phyloP scores from a whole-genome alignment of 805 yeast genomes.

The Candida maltosa region DNA sequence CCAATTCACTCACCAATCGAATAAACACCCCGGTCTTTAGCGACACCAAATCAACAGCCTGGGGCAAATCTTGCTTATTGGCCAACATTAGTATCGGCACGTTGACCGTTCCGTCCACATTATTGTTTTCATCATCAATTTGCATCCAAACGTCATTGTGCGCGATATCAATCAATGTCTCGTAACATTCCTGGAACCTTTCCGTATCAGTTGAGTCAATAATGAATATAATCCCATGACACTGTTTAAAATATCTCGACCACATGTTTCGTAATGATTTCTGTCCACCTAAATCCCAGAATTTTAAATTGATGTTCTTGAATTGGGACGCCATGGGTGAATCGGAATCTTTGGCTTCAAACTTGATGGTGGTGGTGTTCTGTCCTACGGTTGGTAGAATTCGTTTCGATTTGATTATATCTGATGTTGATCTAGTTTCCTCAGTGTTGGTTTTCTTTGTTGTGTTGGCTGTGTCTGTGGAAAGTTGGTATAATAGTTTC shows the following conservation, averaged over 20 bases:
- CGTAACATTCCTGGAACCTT: conserved; percentile 78
- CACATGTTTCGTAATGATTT: conserved; percentile 79
- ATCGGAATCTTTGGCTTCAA: conserved; percentile 34
- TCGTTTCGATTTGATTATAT: conserved; percentile 43
- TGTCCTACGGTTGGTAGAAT: conserved; percentile 95
- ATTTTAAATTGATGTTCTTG: conserved; percentile 56
- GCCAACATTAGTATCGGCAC: conserved; percentile 93
- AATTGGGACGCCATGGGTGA: conserved; percentile 27
- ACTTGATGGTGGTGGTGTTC: conserved; percentile 52
- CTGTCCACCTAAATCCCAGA: conserved; percentile 98
- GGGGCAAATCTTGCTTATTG: conserved; percentile 79
- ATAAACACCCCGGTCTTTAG: conserved; percentile 80
- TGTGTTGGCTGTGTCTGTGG: conserved; percentile 15
- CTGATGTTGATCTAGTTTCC: conserved; percentile 16
- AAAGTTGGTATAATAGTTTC: conserved; percentile 33
- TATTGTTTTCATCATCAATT: conserved; percentile 14
- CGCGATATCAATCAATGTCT: conserved; percentile 50
- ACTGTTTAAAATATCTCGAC: conserved; percentile 78
- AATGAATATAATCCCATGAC: conserved; percentile 90
- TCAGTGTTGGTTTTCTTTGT: conserved; percentile 6
- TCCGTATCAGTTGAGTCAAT: conserved; percentile 88
- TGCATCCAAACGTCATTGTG: conserved; percentile 41
- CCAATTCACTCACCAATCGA: conserved; percentile 74
- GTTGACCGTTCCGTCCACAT: conserved; percentile 37
- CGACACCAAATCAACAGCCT: conserved; percentile 46